A percentile compares a stretch with the other conserved stretches of the same genome.
Evolutionary conservation across 140 eudicot species (phyloP).

Genomic region (Cichorium intybus): DNA sequence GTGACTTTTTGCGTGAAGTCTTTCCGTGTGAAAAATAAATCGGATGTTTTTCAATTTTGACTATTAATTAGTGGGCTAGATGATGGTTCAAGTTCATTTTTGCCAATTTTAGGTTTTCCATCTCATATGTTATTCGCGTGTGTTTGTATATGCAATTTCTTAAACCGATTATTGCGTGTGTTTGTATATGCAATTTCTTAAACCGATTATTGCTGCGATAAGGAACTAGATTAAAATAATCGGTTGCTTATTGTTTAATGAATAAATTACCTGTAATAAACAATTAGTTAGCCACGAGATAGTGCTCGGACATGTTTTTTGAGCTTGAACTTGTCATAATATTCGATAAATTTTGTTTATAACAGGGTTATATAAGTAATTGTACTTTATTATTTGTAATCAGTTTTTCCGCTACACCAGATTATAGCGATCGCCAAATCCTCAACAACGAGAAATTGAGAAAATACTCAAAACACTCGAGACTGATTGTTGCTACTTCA

Average conservation of each 20-base stretch:
- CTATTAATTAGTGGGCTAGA: neutral
- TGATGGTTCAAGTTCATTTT: slow-evolving; percentile 9
- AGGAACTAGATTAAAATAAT: neutral
- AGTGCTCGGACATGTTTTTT: neutral
- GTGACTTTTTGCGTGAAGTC: neutral
- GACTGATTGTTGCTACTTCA: neutral
- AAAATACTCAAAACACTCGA: too few species aligned
- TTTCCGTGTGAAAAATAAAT: neutral
- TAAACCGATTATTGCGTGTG: neutral
- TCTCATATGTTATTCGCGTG: neutral
- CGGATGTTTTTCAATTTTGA: neutral
- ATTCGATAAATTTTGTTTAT: neutral
- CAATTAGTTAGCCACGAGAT: neutral
- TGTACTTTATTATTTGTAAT: neutral
- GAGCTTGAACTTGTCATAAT: neutral
- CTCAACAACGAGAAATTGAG: too few species aligned
- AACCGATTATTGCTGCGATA: neutral
- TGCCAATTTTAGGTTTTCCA: slow-evolving; percentile 2
- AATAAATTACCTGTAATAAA: neutral
- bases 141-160: neutral
- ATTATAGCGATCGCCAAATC: too few species aligned
- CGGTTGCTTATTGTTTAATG: neutral
- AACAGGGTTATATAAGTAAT: neutral
- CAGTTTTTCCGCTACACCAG: neutral
- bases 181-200: neutral